These are phyloP conservation scores for Plectosphaerella cucumerina DNA, from an alignment of 2,329 filamentous ascomycete genomes.

Conservation along the genomic window DNA sequence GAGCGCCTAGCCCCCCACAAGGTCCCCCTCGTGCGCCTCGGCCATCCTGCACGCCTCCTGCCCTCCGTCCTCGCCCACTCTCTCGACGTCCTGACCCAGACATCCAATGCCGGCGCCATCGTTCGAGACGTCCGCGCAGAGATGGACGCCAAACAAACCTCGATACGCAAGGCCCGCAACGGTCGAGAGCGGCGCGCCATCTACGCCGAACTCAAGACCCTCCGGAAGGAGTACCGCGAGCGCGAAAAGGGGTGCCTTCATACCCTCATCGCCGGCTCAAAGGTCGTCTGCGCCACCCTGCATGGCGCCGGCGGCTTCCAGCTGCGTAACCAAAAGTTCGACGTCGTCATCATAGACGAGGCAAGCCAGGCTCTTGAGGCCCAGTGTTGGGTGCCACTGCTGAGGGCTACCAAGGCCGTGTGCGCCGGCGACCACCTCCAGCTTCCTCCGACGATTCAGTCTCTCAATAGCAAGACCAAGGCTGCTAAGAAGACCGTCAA, in stretches of 20 bases:
- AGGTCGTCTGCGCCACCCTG: constrained; percentile 86
- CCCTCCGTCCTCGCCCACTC: constrained; percentile 87
- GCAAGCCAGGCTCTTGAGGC: constrained; percentile 94
- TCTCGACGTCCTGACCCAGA: constrained; percentile 84
- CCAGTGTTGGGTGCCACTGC: constrained; percentile 91
- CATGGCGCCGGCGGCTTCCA: constrained; percentile 89
- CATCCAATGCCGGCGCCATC: constrained; percentile 83
- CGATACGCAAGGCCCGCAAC: constrained; percentile 79
- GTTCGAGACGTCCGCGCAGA: constrained; percentile 87
- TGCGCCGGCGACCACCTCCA: constrained; percentile 94
- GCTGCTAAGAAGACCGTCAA: constrained; percentile 14
- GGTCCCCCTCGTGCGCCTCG: constrained; percentile 81
- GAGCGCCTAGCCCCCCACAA: constrained; percentile 83
- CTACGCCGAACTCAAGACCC: constrained; percentile 78
- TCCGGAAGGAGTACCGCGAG: constrained; percentile 84
- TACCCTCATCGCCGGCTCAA: constrained; percentile 70
- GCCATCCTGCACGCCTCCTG: constrained; percentile 86
- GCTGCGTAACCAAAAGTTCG: constrained; percentile 74
- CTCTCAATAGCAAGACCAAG: constrained; percentile 51
- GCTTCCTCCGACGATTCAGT: constrained; percentile 91
- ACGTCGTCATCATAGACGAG: constrained; percentile 94
- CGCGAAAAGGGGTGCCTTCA: constrained; percentile 78
- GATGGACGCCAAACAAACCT: constrained; percentile 88
- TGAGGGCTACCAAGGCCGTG: constrained; percentile 78
- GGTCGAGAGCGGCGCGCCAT: constrained; percentile 76